Percentiles rank a stretch among this genome's conserved stretches.
Conservation (phyloP, 495 filamentous ascomycete species). For the Xylaria sp. region DNA sequence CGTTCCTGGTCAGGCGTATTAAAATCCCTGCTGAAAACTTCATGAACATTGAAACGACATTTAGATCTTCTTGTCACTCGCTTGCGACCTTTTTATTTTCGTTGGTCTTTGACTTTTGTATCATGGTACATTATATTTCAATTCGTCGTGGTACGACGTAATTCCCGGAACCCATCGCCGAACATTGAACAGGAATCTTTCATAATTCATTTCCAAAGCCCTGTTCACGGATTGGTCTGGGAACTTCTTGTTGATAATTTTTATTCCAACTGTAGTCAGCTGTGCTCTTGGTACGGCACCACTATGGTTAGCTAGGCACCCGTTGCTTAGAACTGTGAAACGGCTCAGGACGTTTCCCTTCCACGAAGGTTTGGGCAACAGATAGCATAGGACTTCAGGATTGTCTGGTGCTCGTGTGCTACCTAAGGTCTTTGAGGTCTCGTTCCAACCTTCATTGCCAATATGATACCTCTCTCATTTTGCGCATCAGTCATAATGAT, state of each 20-base stretch:
- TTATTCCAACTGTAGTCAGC: constrained; percentile 28
- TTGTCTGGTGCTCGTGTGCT: constrained; percentile 22
- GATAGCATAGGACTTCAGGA: constrained; percentile 13
- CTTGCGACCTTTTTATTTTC: constrained; percentile 39
- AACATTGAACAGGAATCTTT: background rate
- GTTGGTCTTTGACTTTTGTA: constrained; percentile 32
- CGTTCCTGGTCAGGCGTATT: constrained; percentile 58
- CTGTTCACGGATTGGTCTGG: constrained; percentile 6
- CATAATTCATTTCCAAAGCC: background rate
- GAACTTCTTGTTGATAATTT: constrained; percentile 30
- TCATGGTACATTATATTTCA: constrained; percentile 28
- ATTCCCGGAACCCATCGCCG: background rate
- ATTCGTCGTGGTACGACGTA: constrained; percentile 28
- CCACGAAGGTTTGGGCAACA: constrained; percentile 3
- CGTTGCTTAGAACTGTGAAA: constrained; percentile 8
- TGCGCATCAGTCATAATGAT: constrained; percentile 33
- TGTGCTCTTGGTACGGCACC: constrained; percentile 6
- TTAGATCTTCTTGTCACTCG: constrained; percentile 46
- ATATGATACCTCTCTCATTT: constrained; percentile 39
- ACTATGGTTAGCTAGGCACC: constrained; percentile 1
- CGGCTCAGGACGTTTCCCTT: constrained; percentile 9
- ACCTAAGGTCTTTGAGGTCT: constrained; percentile 23
- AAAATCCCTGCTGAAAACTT: constrained; percentile 37
- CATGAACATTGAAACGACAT: constrained; percentile 38
- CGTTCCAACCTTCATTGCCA: constrained; percentile 30